Conservation (phyloP, 139 green algal species). For the Mychonastes homosphaera region DNA sequence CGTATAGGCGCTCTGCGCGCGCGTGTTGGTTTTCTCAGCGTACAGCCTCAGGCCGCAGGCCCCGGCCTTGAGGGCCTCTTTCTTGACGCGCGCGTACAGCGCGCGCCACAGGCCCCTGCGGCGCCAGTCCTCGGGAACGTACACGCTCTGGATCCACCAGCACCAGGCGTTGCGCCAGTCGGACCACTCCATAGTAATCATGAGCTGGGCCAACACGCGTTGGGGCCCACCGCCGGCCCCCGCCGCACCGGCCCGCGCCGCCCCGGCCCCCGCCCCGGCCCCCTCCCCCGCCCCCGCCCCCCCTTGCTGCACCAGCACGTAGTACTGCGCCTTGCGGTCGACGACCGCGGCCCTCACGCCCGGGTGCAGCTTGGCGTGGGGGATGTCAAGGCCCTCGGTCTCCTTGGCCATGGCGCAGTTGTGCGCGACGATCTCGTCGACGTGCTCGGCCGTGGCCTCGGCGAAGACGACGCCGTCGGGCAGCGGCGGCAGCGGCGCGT, state of each 20-base stretch:
- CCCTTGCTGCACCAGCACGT: constrained; percentile 19
- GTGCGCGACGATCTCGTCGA: constrained; percentile 7
- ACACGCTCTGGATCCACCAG: constrained; percentile 55
- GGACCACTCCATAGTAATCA: constrained; percentile 52
- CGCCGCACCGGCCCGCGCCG: no score
- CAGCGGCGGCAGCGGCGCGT: no score
- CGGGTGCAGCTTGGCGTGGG: constrained; percentile 4
- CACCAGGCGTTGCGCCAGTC: constrained; percentile 32
- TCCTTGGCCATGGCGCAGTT: constrained; percentile 31
- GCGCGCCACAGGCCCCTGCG: background rate
- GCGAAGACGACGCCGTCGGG: background rate
- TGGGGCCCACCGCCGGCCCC: no score
- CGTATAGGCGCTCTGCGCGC: constrained; percentile 19
- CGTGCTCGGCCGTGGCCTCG: background rate
- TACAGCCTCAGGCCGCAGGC: constrained; percentile 42
- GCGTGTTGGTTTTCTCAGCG: constrained; percentile 29
- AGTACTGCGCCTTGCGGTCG: constrained; percentile 1
- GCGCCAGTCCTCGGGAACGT: constrained; percentile 15
- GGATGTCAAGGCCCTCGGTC: constrained; percentile 27
- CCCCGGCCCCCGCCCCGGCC: no score
- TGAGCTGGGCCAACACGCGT: constrained; percentile 32
- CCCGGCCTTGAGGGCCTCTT: constrained; percentile 10
- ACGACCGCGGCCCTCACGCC: constrained; percentile 13
- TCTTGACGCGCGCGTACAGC: constrained; percentile 34
- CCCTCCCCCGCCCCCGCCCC: no score